Evolutionary conservation across 306 rosid genomes (phyloP), one percentile per base, ranked within the genome.

Genomic region (Malus sieversii): DNA sequence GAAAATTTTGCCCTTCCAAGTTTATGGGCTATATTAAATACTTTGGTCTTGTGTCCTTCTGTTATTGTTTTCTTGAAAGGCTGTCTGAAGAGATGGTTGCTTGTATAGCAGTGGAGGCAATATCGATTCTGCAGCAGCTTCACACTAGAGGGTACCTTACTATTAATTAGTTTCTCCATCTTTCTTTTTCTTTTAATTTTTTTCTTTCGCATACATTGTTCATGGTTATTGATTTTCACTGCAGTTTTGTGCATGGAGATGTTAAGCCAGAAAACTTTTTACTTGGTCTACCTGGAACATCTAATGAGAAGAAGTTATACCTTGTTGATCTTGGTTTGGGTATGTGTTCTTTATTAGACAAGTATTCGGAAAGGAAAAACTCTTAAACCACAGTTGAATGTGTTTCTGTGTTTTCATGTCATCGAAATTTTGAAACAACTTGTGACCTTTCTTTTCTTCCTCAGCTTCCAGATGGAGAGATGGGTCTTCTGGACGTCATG

Each of bases 251-350:
- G 72, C 85, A 82, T 65, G 85, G 85, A 77, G 85, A 82, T 22
- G 85, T 77, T 73, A 82, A 82, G 77, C 85, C 85, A 27, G 85
- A 82, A 53, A 82, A 82, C 72, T 77, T 82, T 72, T 77, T 82
- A 71, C 81, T 82, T 59, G 85, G 85, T 72, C 78, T 33, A 27
- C 78, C 78, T 16, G 85, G 85, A 59, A 77, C 85, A 45, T 10
- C 70, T 48, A 46, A 58, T 77, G 85, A 82, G 67, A 82, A 82
- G 48, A 82, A 82, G 78, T 73, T 82, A 29, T 82, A 82, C 52
- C 81, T 82, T n/a, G 71, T 82, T 61, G 85, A 82, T 72, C 85
- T 82, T 82, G 85, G 85, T 77, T 73, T 82, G 75, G 81, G 85
- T 82, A 66, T 46, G 85, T 59, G 16, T 22, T 77, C 5, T 44